Percentiles rank a stretch among this genome's conserved stretches.
Evolutionary conservation across 2,329 filamentous ascomycete species (phyloP).

Genomic region (Nigrospora oryzae): DNA sequence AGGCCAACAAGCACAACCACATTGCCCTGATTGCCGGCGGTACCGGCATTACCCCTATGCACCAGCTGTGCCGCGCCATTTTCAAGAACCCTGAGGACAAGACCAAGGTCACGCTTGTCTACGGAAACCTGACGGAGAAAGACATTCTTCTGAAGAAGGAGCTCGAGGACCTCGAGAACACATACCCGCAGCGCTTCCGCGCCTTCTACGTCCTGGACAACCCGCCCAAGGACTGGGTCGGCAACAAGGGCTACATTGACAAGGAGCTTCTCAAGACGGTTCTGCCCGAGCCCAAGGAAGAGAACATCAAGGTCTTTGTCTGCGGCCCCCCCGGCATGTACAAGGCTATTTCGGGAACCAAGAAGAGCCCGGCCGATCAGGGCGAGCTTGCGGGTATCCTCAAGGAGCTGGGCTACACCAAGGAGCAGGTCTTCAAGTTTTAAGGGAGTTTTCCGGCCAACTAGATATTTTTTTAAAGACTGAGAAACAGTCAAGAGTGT

Average conservation of each 20-base stretch:
- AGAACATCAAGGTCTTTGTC: conserved; percentile 93
- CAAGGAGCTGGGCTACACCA: conserved; percentile 73
- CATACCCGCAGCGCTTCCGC: conserved; percentile 88
- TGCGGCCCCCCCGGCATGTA: conserved; percentile 90
- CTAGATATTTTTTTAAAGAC: no score
- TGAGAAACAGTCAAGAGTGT: no score
- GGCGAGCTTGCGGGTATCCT: conserved; percentile 78
- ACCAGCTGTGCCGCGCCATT: conserved; percentile 83
- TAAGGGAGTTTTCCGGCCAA: conserved; percentile 25
- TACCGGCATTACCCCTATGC: conserved; percentile 97
- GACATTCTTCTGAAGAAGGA: conserved; percentile 89
- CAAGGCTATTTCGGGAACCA: conserved; percentile 82
- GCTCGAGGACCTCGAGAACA: conserved; percentile 82
- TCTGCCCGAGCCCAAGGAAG: conserved; percentile 81
- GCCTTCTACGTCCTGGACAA: conserved; percentile 92
- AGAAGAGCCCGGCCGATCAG: conserved; percentile 90
- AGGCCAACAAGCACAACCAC: conserved; percentile 87
- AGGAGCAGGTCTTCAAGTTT: conserved; percentile 97
- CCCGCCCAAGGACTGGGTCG: conserved; percentile 67
- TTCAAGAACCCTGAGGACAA: conserved; percentile 95
- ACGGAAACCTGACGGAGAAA: conserved; percentile 80
- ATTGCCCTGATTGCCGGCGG: conserved; percentile 84
- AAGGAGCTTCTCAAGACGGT: conserved; percentile 95
- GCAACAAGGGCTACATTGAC: conserved; percentile 71
- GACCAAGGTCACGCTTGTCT: conserved; percentile 94